Percentiles rank a stretch among this genome's conserved stretches.
phyloP scores from a whole-genome alignment of 257 asterid genomes.

The Schizonepeta tenuifolia region DNA sequence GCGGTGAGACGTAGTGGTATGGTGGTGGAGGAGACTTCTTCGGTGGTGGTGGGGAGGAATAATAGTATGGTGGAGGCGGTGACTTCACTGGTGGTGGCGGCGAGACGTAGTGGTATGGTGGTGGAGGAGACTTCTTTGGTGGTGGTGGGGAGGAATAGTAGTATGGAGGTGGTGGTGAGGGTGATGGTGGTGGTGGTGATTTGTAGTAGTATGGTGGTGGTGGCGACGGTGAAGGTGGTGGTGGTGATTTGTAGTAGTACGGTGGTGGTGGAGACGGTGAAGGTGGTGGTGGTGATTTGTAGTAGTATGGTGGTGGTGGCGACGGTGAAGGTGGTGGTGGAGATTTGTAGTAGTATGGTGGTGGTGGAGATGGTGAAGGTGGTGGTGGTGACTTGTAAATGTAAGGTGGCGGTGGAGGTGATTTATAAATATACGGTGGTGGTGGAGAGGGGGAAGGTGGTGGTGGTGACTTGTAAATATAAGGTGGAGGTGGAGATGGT shows the following conservation, averaged over 20 bases:
- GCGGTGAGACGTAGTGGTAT: not conserved
- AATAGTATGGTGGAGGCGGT: slow-evolving; percentile 8
- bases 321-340: slow-evolving; percentile 11
- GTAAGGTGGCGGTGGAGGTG: not conserved
- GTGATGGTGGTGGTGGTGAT: slow-evolving; percentile 5
- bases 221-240: not conserved
- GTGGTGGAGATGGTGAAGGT: slow-evolving; percentile 6
- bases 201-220: slow-evolving; percentile 16
- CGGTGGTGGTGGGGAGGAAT: slow-evolving; percentile 9
- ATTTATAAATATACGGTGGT: slow-evolving; percentile 7
- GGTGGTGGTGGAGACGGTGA: not conserved
- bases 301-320: slow-evolving; percentile 3
- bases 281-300: not conserved
- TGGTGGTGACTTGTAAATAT: not conserved
- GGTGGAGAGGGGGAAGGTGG: slow-evolving; percentile 12
- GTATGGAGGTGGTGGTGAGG: not conserved
- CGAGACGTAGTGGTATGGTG: too few species aligned
- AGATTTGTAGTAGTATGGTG: not conserved
- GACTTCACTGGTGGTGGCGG: too few species aligned
- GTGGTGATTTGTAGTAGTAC: not conserved
- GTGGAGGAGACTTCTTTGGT: too few species aligned
- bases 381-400: not conserved
- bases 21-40: not conserved
- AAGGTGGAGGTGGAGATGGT: not conserved
- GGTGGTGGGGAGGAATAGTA: not conserved